Base-by-base conservation (phyloP, 2,329 filamentous ascomycete genomes). In the Sporothrix pallida region DNA sequence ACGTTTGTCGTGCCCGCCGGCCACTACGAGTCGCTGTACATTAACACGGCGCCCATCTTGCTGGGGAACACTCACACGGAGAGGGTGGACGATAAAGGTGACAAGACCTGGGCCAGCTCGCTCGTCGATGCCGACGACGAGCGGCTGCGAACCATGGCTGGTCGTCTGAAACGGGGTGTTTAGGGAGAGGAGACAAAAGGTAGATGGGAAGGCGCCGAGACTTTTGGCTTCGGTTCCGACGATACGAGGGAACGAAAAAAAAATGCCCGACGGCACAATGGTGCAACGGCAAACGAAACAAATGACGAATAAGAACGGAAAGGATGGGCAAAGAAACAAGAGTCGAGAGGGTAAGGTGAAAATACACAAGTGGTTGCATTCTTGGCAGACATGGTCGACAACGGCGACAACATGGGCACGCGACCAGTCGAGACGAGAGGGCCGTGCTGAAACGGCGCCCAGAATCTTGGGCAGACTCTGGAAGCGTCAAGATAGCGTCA, bases 21-120 rank as follows among this genome's bases (percentile, higher is more conserved):
- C n/a, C 31, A 15, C 15, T 76, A 75, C 69, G 76, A 77, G 72
- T 74, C 74, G 26, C 20, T 77, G 9, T 77, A 77, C 67, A 52
- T 77, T 52, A 75, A 77, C 70, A 74, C 73, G 8, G 74, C 75
- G 17, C 76, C 76, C 1, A 63, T 71, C 6, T 72, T 76, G 3
- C 60, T 77, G 15, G 76, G 76, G 10, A 54, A 20, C 48, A 42
- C 20, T 12, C 68, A 54, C 23, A 54, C 10, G 31, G 9, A 20
- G 26, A 44, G 20, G 15, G n/a, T 52, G 2, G 63, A 60, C 50
- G 9, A 2, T 2, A 12, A 17, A 46, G 6, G 37, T 0, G 50
- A 31, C 8, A 31, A 9, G 10, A 20, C 62, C 1, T 76, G 76
- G 76, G 17, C 31, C 15, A 75, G 67, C 26, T 31, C 73, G 4